Evolutionary conservation across 2,329 filamentous ascomycete species (phyloP).

Genomic region (Cladosporium sp.): DNA sequence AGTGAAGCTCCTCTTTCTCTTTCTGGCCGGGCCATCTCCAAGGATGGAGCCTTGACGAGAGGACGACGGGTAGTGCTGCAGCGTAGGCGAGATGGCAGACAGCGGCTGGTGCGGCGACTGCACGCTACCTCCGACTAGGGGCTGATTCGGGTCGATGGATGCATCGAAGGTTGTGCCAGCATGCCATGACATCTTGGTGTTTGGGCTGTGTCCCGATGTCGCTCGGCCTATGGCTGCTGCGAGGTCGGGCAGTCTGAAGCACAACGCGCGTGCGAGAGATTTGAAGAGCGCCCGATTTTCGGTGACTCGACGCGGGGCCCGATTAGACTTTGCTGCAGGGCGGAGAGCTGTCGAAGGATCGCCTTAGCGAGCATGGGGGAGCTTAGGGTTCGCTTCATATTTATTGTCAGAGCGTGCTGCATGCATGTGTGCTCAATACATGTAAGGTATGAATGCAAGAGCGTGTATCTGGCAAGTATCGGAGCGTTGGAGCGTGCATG

Average conservation of each 20-base stretch:
- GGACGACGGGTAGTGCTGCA: conserved; percentile 12
- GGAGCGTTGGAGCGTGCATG: too few relatives aligned
- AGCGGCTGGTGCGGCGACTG: conserved; percentile 11
- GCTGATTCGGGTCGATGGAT: conserved; percentile 13
- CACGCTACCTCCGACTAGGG: conserved; percentile 4
- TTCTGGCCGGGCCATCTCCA: conserved; percentile 7
- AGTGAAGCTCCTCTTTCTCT: conserved; percentile 13
- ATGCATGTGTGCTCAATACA: too few relatives aligned
- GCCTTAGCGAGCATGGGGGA: not conserved
- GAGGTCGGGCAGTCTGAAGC: conserved; percentile 10
- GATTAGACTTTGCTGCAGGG: not conserved
- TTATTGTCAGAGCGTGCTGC: too few relatives aligned
- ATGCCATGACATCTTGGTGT: conserved; percentile 23
- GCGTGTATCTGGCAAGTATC: too few relatives aligned
- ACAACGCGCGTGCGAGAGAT: not conserved
- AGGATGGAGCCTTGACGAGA: conserved; percentile 10
- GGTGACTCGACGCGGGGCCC: conserved; percentile 3
- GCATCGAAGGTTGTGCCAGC: conserved; percentile 21
- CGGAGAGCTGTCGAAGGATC: not conserved
- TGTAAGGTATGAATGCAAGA: too few relatives aligned
- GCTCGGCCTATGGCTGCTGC: conserved; percentile 9
- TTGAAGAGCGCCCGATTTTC: conserved; percentile 1
- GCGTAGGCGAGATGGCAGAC: conserved; percentile 15
- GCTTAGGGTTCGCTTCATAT: too few relatives aligned
- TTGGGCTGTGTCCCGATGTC: conserved; percentile 13